Base-by-base conservation (phyloP, 495 filamentous ascomycete genomes). In the Neurospora sp. region DNA sequence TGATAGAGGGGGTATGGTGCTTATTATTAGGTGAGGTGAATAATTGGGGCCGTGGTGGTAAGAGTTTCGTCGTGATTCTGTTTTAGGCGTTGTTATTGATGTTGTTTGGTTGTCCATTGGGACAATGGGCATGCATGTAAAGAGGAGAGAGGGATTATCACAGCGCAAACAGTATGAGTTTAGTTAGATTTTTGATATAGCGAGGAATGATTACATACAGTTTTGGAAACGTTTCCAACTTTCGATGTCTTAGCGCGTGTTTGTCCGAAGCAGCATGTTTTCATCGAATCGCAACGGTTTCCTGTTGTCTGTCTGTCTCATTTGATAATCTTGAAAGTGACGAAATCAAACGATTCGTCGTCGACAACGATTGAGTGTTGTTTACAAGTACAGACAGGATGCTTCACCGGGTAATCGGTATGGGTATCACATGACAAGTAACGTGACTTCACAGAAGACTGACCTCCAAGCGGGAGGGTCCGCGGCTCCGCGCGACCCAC, bases 1-100 rank as follows among this genome's bases (percentile, higher is more conserved):
- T 69, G 96, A 99, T 83, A 87, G 95, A 75, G 90, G 90, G n/a
- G 96, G 96, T 4, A 90, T 95, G 78, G 89, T 98, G 68, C 97
- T 96, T 84, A 90, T 98, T 42, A 97, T 96, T 71, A 83, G 84
- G 74, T 86, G 79, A 40, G 9, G 40, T 35, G 35, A 35, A 35
- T 4, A 35, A 40, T 10, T 40, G 5, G 4, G 40, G 9, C 10
- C 10, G 9, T 22, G 69, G 69, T 40, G 17, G 37, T 27, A 42
- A 42, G 69, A 16, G n/a, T 70, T 45, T 31, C 10, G 53, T 31
- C 22, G 22, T 9, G 22, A 40, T 20, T 37, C 9, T 27, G 8
- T 70, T 53, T 31, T 35, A 20, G 70, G 70, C 22, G 22, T 65
- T 70, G 17, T 14, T 69, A 22, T 68, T 68, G 17, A 4, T 68